phyloP scores from a whole-genome alignment of 2,329 filamentous ascomycete genomes.

The Akanthomyces uredinophilus region DNA sequence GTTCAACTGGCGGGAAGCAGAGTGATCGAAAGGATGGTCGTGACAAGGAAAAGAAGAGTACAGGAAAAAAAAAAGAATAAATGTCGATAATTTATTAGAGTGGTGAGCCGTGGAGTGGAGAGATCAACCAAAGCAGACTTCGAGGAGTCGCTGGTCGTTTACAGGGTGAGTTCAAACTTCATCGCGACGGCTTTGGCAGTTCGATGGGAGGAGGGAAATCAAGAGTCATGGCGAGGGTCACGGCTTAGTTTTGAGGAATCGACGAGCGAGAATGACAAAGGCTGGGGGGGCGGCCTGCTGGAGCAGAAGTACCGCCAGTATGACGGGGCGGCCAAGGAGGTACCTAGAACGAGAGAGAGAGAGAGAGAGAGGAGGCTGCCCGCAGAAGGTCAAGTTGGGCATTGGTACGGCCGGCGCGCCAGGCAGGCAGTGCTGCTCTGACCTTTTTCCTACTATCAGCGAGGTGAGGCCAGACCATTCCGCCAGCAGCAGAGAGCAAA shows the following conservation, averaged over 20 bases:
- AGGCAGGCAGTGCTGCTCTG: neutral
- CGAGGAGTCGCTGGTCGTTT: constrained; percentile 47
- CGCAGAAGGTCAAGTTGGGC: too few relatives aligned
- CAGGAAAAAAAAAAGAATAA: constrained; percentile 19
- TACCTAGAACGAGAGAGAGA: neutral
- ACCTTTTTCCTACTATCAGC: neutral
- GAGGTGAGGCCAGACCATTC: neutral
- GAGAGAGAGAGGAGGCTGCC: too few relatives aligned
- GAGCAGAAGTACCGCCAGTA: neutral
- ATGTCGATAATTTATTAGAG: constrained; percentile 5
- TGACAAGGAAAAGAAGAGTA: constrained; percentile 16
- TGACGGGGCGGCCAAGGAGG: neutral
- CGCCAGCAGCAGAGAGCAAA: neutral
- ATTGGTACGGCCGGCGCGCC: neutral
- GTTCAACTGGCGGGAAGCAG: neutral
- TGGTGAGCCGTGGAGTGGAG: constrained; percentile 34
- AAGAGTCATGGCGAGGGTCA: constrained; percentile 24
- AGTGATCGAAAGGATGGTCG: constrained; percentile 16
- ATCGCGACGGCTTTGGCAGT: constrained; percentile 46
- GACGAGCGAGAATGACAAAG: constrained; percentile 17
- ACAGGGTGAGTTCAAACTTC: constrained; percentile 49
- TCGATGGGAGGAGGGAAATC: constrained; percentile 40
- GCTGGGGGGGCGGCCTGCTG: constrained; percentile 15
- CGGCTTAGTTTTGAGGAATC: constrained; percentile 33
- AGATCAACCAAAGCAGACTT: constrained; percentile 47